These are phyloP conservation scores for Leccinum fibrillosum DNA, from an alignment of 768 basidiomycete genomes.

Conservation along the genomic window DNA sequence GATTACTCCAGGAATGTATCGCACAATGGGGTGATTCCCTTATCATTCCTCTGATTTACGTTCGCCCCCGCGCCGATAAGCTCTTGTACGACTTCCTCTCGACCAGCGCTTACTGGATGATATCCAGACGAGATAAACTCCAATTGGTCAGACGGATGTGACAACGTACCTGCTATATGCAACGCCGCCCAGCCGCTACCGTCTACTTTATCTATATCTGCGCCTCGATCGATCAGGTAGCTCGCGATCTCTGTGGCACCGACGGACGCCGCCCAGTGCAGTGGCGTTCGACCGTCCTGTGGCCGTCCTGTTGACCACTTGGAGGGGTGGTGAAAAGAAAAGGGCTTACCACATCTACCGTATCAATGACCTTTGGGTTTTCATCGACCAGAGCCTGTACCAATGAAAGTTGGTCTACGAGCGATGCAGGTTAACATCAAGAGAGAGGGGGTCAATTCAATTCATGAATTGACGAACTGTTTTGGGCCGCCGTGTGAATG, in stretches of 20 bases:
- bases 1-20: conserved; percentile 17
- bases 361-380: conserved; percentile 58
- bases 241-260: conserved; percentile 65
- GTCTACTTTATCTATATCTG: conserved; percentile 64
- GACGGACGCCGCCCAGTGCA: conserved; percentile 84
- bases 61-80: conserved; percentile 81
- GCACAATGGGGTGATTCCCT: conserved; percentile 81
- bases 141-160: not conserved
- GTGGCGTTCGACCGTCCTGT: conserved; percentile 74
- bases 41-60: conserved; percentile 75
- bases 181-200: conserved; percentile 73
- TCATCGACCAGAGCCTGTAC: conserved; percentile 62
- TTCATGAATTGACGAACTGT: conserved; percentile 38
- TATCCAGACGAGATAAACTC: not conserved
- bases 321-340: not conserved
- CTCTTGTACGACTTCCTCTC: conserved; percentile 70
- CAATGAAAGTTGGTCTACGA: conserved; percentile 65
- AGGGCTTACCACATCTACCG: conserved; percentile 54
- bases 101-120: conserved; percentile 72
- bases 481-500: conserved; percentile 67
- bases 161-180: conserved; percentile 65
- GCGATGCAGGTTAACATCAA: not conserved
- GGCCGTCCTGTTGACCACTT: not conserved
- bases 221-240: conserved; percentile 67
- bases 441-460: not conserved